Evolutionary conservation across 1,284 basidiomycete genomes (phyloP), one percentile per base, ranked within the genome.

Genomic region (Stygiomarasmius scandens): DNA sequence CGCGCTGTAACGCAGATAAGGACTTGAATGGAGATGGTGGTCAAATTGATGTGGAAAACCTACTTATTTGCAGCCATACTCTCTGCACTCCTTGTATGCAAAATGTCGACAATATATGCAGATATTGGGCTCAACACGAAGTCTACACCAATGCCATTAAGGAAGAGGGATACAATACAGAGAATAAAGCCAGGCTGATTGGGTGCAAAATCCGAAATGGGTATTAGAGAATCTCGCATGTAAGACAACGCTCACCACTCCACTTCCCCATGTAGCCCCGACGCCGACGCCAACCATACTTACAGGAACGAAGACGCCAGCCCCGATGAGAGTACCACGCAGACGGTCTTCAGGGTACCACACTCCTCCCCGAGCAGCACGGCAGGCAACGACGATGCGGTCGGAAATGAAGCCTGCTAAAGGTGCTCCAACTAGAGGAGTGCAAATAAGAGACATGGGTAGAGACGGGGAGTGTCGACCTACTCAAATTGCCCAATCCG

Each of bases 341-440:
- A 89, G 74, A 3, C 87, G 75, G 63, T 88, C 87, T 66, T 90
- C 87, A 0, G 86, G 84, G 2, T 76, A 73, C 80, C 75, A 80
- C 14, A 70, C 61, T 4, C 73, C 84, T 45, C 77, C 76, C 32
- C 86, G 75, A n/a, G 74, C 69, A 53, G 70, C 70, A 27, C 80
- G 78, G 67, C 77, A 83, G 11, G 65, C 67, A 16, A 73, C 67
- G 22, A 90, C 75, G 0, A 74, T 71, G 19, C 60, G 58, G 66
- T 89, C 87, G 0, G 85, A 84, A 2, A 81, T 61, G 2, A 73
- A 71, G 0, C 86, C 87, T 0, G 80, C 75, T 32, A 85, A 59
- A 1, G 80, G 77, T 0, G 82, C 77, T 0, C 85, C 86, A 32
- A 83, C 80, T 83, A 54, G 1, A 25, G 10, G 44, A 23, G 27